These are phyloP conservation scores for Prunella vulgaris DNA, from an alignment of 257 asterid species.

Conservation along the genomic window DNA sequence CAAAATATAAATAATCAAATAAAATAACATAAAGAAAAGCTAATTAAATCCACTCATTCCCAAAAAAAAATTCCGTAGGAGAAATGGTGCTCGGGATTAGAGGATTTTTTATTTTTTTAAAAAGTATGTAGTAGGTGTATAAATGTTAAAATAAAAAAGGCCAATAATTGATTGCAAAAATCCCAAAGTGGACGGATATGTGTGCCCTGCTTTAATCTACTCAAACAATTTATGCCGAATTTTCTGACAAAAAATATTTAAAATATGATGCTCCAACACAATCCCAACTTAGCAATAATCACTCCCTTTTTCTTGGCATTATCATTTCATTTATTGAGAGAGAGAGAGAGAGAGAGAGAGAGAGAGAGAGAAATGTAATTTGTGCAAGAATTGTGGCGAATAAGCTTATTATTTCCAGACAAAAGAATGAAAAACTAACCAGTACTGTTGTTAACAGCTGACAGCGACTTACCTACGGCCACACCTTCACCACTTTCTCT, in stretches of 20 bases:
- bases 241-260: slow-evolving; percentile 35
- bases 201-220: slow-evolving; percentile 44
- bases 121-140: slow-evolving; percentile 23
- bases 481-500: slow-evolving; percentile 15
- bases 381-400: slow-evolving; percentile 48
- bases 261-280: no score
- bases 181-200: slow-evolving; percentile 36
- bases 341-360: background rate
- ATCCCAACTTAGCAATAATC: slow-evolving; percentile 25
- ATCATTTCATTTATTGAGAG: slow-evolving; percentile 12
- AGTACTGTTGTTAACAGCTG: slow-evolving; percentile 31
- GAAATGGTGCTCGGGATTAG: slow-evolving; percentile 27
- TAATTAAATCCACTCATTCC: background rate
- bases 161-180: slow-evolving; percentile 49
- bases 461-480: slow-evolving; percentile 46
- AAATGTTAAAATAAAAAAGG: slow-evolving; percentile 19
- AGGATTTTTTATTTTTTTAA: no score
- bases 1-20: background rate
- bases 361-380: no score
- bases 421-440: slow-evolving; percentile 27
- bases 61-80: background rate
- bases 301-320: slow-evolving; percentile 23
- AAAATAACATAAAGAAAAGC: background rate
- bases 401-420: slow-evolving; percentile 48
- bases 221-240: slow-evolving; percentile 34